Evolutionary conservation across 164 flowering plant genomes (phyloP), one percentile per base, ranked within the genome.

Genomic region (Liquidambar formosana): DNA sequence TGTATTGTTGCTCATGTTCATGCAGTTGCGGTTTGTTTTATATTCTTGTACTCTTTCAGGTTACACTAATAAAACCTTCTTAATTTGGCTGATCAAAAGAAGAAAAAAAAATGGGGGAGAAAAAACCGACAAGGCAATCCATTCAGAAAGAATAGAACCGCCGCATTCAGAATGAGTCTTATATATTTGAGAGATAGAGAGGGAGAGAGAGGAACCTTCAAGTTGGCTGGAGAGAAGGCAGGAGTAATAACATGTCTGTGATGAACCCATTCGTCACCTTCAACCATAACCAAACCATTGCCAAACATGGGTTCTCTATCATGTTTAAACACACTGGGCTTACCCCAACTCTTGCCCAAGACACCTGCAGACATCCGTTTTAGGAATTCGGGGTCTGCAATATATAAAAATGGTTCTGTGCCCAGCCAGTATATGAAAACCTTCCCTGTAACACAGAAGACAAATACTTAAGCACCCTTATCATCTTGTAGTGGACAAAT

Each of bases 301-400:
- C 98, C 98, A 67, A 93, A 93, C 97, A 93, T 78, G 21, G 98
- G 88, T 2, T 77, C 67, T 57, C 98, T 80, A 57, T 93, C 96
- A 12, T 69, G 53, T 73, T 76, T 91, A 41, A 93, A 91, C 65
- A 93, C 93, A 21, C 16, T 63, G 0, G 96, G 98, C 73, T 93
- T 93, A 26, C 98, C 97, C 98, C 96, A 93, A 23, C 75, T 76
- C 76, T 83, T 93, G 4, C 80, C 87, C 78, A 75, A 46, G 0
- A 88, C 84, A 1, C 79, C 84, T 8, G 80, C 62, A 0, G 87
- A 71, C 82, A 88, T 82, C 61, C 67, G 66, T 64, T 77, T 90
- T 14, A 91, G 65, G 49, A 90, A 88, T 66, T 84, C 93, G 96
- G 93, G 41, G 0, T 93, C 98, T 46, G 89, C 94, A 8, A 93